Evolutionary conservation across 441 rosid genomes (phyloP), one percentile per base, ranked within the genome.

Genomic region (Populus tomentosa): DNA sequence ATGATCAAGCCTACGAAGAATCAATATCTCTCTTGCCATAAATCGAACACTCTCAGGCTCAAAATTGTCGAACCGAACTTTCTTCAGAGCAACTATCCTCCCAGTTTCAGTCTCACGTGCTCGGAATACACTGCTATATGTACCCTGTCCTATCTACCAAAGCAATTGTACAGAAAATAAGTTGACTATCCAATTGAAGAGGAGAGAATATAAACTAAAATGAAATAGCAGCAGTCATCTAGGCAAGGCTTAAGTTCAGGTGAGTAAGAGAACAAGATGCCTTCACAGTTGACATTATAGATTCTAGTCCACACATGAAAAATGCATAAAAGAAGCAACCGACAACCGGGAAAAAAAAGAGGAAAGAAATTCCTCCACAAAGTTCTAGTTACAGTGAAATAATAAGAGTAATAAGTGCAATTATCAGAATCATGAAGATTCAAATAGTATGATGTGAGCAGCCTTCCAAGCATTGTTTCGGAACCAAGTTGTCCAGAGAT

Each of bases 21-120:
- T 87, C 83, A 89, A 40, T 79, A 94, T 91, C 90, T 94, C 98
- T 75, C 98, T 90, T 7, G 98, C 98, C 98, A 95, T 95, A 78
- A 93, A 95, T 78, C 90, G 88, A 82, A 94, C 95, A 75, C 98
- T 94, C 89, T 94, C 98, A 0, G 98, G 98, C 86, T 94, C 97
- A 77, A 89, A 90, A 84, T 91, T 95, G 80, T 95, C 98, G 11
- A 95, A 95, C 65, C 95, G 89, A 67, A 95, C 98, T 87, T 94
- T 94, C 91, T 94, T 93, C 76, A 93, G 80, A 38, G 98, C 97
- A 71, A 94, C 97, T 61, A 90, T 90, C 84, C 85, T 89, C 77
- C 97, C 97, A 2, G 89, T 89, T 50, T 90, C 95, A 28, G 86
- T 75, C 72, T 94, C 95, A 5, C 91, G 87, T 14, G 97, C 98